Base-by-base conservation (phyloP, 1,284 basidiomycete genomes). In the Sparassis latifolia region DNA sequence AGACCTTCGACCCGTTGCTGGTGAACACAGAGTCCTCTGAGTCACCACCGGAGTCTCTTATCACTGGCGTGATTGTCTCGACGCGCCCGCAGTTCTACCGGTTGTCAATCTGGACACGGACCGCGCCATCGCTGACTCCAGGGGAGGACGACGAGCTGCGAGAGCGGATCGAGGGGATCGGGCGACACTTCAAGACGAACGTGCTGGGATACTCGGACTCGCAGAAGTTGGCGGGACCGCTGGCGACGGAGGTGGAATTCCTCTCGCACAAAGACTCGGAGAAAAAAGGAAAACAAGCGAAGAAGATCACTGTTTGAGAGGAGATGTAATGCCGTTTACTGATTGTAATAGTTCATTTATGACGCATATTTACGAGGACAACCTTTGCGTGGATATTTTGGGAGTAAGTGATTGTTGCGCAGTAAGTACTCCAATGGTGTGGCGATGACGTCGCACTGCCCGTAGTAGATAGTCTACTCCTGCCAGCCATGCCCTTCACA, bases 21-120 rank as follows among this genome's bases (percentile, higher is more conserved):
- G 75, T 79, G n/a, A 66, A 74, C 57, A 67, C 72, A 32, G 80
- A 79, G 63, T 60, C 61, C 56, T 68, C 69, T 43, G 76, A 75
- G 33, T 67, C 70, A 40, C 68, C 76, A 27, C 74, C 78, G 2
- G 73, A 78, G 55, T 87, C 89, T 10, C 77, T 94, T 54, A 89
- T 97, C 58, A 97, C 93, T 0, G 94, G 96, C 51, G 95, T 99
- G 45, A 97, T 99, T 63, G 86, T 98, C 51, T 94, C 91, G 10
- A 88, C 91, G 44, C 86, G 96, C 54, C 91, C 92, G 50, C 91
- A 93, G 66, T 98, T 98, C 69, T 99, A 94, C 76, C 89, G 96
- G 48, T 73, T 99, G 61, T 92, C 92, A 52, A 94, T 99, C 75
- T 98, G 96, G 96, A 98, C 96, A 44, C 82, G 95, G 46, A 75